Percentiles rank a stretch among this genome's conserved stretches.
These are phyloP conservation scores for Epichloe elymi DNA, from an alignment of 2,329 filamentous ascomycete genomes.

Conservation along the genomic window DNA sequence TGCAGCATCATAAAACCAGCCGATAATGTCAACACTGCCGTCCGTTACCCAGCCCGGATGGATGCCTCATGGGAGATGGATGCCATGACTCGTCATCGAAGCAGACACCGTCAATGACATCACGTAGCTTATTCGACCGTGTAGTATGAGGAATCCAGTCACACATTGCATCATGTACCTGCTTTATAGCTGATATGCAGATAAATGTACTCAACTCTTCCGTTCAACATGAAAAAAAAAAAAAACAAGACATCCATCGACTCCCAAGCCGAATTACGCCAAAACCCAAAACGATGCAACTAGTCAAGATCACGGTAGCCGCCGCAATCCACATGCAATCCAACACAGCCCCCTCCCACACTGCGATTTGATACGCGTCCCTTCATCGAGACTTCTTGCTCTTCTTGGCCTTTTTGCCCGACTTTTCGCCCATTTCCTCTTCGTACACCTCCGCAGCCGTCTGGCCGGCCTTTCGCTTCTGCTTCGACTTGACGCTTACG, in stretches of 20 bases:
- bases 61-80: too few relatives aligned
- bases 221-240: neutral
- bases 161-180: too few relatives aligned
- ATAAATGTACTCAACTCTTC: neutral
- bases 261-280: neutral
- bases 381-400: conserved; percentile 20
- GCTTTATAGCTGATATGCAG: too few relatives aligned
- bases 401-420: conserved; percentile 44
- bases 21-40: too few relatives aligned
- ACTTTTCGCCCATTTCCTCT: conserved; percentile 41
- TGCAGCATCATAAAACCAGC: too few relatives aligned
- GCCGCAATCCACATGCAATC: neutral
- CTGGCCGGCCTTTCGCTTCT: conserved; percentile 58
- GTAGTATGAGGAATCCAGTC: too few relatives aligned
- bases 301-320: neutral
- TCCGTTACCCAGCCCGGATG: too few relatives aligned
- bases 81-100: too few relatives aligned
- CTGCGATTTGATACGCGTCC: neutral
- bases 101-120: too few relatives aligned
- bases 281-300: neutral
- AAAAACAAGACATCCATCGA: neutral
- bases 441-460: conserved; percentile 51
- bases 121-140: too few relatives aligned
- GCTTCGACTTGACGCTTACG: conserved; percentile 75
- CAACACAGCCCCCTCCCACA: neutral